Evolutionary conservation across 768 basidiomycete species (phyloP).

Genomic region (Mycena filopes): DNA sequence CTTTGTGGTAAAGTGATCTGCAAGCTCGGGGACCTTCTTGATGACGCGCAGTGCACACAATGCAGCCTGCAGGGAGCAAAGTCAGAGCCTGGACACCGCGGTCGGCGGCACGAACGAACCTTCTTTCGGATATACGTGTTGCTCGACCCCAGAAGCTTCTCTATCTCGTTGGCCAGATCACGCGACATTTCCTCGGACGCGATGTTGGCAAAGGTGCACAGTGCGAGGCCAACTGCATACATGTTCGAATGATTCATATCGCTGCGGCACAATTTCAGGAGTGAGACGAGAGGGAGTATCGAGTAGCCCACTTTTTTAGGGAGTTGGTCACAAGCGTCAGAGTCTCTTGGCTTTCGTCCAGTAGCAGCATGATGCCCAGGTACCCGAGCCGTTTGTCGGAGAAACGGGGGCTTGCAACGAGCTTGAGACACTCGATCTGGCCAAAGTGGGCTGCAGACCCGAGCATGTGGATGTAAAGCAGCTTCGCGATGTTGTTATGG

Average conservation of each 20-base stretch:
- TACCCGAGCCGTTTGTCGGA: slow-evolving; percentile 97
- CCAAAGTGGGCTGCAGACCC: slow-evolving; percentile 99
- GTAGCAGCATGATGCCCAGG: slow-evolving; percentile 94
- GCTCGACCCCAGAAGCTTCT: slow-evolving; percentile 95
- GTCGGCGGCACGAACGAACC: slow-evolving; percentile 57
- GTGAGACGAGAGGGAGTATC: slow-evolving; percentile 13
- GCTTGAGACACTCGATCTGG: slow-evolving; percentile 96
- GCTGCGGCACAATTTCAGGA: slow-evolving; percentile 53
- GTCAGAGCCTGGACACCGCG: slow-evolving; percentile 22
- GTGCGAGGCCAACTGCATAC: slow-evolving; percentile 96
- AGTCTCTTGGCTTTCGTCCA: slow-evolving; percentile 98
- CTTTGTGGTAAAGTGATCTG: slow-evolving; percentile 90
- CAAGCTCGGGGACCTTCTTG: slow-evolving; percentile 94
- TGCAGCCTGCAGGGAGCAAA: slow-evolving; percentile 71
- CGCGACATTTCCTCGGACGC: slow-evolving; percentile 99
- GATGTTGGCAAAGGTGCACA: slow-evolving; percentile 99
- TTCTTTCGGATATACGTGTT: slow-evolving; percentile 99
- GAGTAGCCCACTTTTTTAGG: slow-evolving; percentile 85
- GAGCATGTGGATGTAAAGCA: slow-evolving; percentile 99
- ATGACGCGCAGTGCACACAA: slow-evolving; percentile 94
- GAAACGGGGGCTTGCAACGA: slow-evolving; percentile 95
- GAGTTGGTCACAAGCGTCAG: slow-evolving; percentile 98
- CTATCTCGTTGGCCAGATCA: slow-evolving; percentile 97
- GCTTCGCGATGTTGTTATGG: slow-evolving; percentile 97
- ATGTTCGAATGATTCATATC: slow-evolving; percentile 99